Conservation (phyloP, 345 rosid genomes). For the Euphorbia peplus region DNA sequence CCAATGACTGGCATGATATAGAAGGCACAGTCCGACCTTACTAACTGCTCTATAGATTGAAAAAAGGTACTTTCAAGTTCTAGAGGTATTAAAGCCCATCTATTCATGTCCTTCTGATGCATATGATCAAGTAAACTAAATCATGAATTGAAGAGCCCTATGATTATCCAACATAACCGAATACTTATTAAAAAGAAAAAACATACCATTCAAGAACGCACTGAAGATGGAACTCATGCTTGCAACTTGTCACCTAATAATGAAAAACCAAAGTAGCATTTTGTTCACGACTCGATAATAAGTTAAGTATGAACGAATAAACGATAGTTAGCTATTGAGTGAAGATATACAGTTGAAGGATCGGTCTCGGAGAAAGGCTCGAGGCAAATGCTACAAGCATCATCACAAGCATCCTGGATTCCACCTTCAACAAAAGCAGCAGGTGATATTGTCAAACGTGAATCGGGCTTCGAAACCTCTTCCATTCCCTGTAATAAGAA, state of each 20-base stretch:
- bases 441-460: slow-evolving; percentile 73
- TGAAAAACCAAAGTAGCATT: neutral
- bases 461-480: slow-evolving; percentile 52
- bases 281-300: neutral
- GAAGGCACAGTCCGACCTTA: neutral
- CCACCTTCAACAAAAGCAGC: slow-evolving; percentile 99
- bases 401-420: slow-evolving; percentile 94
- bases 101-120: neutral
- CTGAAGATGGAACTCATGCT: slow-evolving; percentile 97
- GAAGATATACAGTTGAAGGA: slow-evolving; percentile 74
- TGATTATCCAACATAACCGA: neutral
- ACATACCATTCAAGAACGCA: slow-evolving; percentile 92
- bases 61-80: neutral
- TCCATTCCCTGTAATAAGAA: slow-evolving; percentile 42
- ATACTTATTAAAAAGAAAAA: neutral
- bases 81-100: too few species aligned
- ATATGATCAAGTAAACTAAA: neutral
- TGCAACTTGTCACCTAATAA: slow-evolving; percentile 79
- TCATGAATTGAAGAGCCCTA: neutral
- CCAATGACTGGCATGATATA: neutral
- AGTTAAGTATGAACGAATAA: neutral
- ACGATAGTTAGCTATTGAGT: neutral
- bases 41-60: neutral
- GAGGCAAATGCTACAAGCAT: slow-evolving; percentile 96
- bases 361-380: slow-evolving; percentile 76